Evolutionary conservation across 805 yeast genomes (phyloP), one percentile per base, ranked within the genome.

Genomic region (Saccharomycopsis sp.): DNA sequence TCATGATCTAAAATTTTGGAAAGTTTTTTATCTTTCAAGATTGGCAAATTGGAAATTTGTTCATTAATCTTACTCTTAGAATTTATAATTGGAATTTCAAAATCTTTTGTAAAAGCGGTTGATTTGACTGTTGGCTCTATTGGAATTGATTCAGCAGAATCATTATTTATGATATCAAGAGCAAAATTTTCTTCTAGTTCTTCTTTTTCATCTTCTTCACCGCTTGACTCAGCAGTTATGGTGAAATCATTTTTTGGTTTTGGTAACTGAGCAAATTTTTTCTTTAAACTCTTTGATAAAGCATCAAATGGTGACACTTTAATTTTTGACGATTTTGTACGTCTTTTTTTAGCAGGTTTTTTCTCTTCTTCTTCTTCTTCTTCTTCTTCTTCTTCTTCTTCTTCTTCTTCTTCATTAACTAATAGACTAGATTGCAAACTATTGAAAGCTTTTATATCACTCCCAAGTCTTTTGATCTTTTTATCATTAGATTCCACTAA

Each of bases 161-260:
- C 21, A 2, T 21, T 15, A 14, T 19, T 13, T 10, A 27, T 17
- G 9, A 6, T 6, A 17, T 30, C 18, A 17, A 8, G 13, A 6
- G 15, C 18, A 13, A 8, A 8, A 45, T 10, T 57, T 59, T 20
- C 43, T 44, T 34, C 39, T 13, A 1, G 48, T 36, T 21, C 46
- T 41, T n/a, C 45, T 14, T 35, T 27, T 21, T 35, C 21, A n/a
- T 34, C 18, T 20, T 40, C 45, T 23, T 39, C 53, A 12, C 52
- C 59, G 3, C 59, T 64, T 4, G 59, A 64, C 21, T 57, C 58
- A 3, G 57, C 45, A 1, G 55, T 49, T 6, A 70, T 54, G 41
- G 70, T 74, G 46, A 66, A 70, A 37, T 70, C 72, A 45, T 71
- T 69, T 44, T 58, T 59, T 0, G 74, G 70, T n/a, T 50, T 41